These are phyloP conservation scores for Pseudogymnoascus sp. DNA, from an alignment of 2,329 filamentous ascomycete genomes.

Conservation along the genomic window DNA sequence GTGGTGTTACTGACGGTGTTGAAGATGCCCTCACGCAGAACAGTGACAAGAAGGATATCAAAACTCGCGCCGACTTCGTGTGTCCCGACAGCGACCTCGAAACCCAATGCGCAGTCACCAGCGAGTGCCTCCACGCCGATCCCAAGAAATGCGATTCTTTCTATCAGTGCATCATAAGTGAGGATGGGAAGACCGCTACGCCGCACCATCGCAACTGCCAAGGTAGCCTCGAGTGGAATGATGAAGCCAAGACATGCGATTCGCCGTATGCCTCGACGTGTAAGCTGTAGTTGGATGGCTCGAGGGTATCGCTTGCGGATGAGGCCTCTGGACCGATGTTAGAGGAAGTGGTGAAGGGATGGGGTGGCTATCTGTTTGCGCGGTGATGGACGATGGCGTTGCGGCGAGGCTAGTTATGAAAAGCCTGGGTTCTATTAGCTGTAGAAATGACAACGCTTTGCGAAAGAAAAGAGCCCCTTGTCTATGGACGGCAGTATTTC, in stretches of 20 bases:
- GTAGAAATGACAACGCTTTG: neutral
- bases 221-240: neutral
- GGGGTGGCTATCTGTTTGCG: no score
- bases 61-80: neutral
- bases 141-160: neutral
- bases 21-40: neutral
- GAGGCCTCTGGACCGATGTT: neutral
- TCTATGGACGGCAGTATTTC: neutral
- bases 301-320: neutral
- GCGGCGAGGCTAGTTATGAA: no score
- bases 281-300: neutral
- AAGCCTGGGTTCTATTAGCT: no score
- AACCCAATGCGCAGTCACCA: neutral
- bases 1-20: neutral
- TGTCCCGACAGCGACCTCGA: neutral
- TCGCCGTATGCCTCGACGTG: neutral
- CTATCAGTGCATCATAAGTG: neutral
- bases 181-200: neutral
- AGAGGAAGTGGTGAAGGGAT: neutral
- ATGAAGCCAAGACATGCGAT: neutral
- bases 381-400: no score
- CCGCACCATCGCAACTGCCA: neutral
- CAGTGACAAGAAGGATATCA: neutral
- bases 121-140: neutral
- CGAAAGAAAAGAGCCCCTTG: neutral